A percentile compares a stretch with the other conserved stretches of the same genome.
phyloP scores from a whole-genome alignment of 352 stramenopile species.

The Phytophthora megakarya region DNA sequence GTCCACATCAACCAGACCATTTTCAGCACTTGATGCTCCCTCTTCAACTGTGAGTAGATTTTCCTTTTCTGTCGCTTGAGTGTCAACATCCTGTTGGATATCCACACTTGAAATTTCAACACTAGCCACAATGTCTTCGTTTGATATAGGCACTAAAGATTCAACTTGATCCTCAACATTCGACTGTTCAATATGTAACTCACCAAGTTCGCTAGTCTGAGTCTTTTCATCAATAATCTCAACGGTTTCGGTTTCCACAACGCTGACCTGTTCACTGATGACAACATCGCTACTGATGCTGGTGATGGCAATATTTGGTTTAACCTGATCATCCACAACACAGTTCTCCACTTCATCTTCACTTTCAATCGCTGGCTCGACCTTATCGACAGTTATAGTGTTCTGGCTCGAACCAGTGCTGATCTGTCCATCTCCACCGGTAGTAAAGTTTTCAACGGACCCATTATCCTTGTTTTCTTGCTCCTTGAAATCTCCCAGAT shows the following conservation, averaged over 20 bases:
- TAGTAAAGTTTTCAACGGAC: not conserved
- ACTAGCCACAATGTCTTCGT: not conserved
- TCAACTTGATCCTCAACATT: not conserved
- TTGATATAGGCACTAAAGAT: not conserved
- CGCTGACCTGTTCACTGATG: not conserved
- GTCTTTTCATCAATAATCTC: not conserved
- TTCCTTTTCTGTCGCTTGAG: not conserved
- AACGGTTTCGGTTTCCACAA: not conserved
- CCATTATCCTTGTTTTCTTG: not conserved
- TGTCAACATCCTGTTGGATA: not conserved
- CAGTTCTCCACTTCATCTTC: not conserved
- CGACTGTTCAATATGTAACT: constrained; percentile 11
- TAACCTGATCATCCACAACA: not conserved
- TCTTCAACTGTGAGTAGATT: not conserved
- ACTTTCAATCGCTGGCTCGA: not conserved
- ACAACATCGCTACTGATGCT: not conserved
- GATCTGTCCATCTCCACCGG: not conserved
- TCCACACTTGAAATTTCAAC: not conserved
- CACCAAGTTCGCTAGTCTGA: not conserved
- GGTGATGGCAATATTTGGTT: not conserved
- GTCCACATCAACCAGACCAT: constrained; percentile 13
- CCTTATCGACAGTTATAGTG: not conserved
- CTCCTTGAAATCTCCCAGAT: not conserved
- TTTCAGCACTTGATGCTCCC: not conserved
- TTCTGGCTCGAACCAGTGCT: constrained; percentile 1